phyloP scores from a whole-genome alignment of 176 grass and related monocot genomes.

The Aegilops umbellulata region DNA sequence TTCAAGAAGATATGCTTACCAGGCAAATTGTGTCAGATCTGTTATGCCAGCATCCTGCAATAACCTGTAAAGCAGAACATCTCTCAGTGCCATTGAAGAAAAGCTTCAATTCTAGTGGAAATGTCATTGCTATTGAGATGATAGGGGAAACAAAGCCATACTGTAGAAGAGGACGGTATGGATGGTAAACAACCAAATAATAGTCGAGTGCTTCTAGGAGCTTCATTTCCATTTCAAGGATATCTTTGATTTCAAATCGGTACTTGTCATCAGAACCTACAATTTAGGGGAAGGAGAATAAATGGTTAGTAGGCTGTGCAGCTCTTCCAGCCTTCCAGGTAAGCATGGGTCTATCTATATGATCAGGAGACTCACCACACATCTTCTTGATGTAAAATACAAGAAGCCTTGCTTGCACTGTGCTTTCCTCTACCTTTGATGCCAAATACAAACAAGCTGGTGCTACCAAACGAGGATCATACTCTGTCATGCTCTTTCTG shows the following conservation, averaged over 20 bases:
- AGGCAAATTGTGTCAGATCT: conserved; percentile 77
- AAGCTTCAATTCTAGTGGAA: not conserved
- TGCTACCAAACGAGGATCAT: conserved; percentile 84
- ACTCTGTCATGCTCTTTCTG: conserved; percentile 88
- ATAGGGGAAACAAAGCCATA: conserved; percentile 38
- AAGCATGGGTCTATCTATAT: not conserved
- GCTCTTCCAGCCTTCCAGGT: not conserved
- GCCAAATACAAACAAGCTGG: conserved; percentile 96
- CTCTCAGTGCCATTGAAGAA: not conserved
- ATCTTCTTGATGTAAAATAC: conserved; percentile 98
- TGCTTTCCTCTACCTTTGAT: conserved; percentile 93
- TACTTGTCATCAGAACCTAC: conserved; percentile 87
- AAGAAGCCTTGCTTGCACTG: conserved; percentile 90
- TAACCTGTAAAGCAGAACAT: conserved; percentile 46
- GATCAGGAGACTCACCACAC: conserved; percentile 47
- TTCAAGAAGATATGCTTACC: conserved; percentile 40
- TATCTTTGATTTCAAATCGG: conserved; percentile 92
- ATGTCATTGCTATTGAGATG: not conserved
- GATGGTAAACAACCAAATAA: conserved; percentile 94
- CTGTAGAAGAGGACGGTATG: conserved; percentile 90
- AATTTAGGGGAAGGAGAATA: not conserved
- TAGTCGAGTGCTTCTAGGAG: conserved; percentile 92
- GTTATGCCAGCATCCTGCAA: conserved; percentile 89
- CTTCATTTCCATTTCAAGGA: conserved; percentile 98
- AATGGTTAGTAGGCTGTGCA: conserved; percentile 6